Conservation (phyloP, 2,329 filamentous ascomycete genomes). For the Cryphonectria radicalis region DNA sequence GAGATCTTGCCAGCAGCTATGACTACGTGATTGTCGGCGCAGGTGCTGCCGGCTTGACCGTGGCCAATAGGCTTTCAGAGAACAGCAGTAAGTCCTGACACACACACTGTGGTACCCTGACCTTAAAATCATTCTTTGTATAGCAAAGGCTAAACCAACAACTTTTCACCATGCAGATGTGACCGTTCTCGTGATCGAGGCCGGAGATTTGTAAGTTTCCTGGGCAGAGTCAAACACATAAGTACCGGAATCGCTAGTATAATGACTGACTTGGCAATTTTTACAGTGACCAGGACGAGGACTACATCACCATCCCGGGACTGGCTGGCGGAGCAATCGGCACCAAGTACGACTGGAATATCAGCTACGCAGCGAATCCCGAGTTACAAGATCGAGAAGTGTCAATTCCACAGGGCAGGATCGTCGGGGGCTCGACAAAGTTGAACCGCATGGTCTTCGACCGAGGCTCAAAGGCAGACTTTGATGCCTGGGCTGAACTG, state of each 20-base stretch:
- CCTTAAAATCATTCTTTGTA: neutral
- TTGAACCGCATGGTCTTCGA: slow-evolving; percentile 39
- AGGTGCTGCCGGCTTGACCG: slow-evolving; percentile 32
- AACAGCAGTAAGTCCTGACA: slow-evolving; percentile 27
- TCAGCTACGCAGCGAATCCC: slow-evolving; percentile 27
- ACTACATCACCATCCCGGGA: slow-evolving; percentile 35
- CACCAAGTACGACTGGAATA: slow-evolving; percentile 38
- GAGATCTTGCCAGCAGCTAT: slow-evolving; percentile 20
- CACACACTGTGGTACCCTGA: neutral
- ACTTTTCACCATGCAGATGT: slow-evolving; percentile 25
- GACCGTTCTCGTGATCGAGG: slow-evolving; percentile 39
- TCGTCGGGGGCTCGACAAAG: slow-evolving; percentile 35
- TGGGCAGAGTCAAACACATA: slow-evolving; percentile 16
- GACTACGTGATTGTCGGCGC: slow-evolving; percentile 28
- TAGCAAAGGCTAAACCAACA: slow-evolving; percentile 16
- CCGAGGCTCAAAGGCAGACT: slow-evolving; percentile 35
- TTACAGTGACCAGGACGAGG: slow-evolving; percentile 30
- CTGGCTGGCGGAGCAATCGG: slow-evolving; percentile 33
- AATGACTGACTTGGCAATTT: neutral
- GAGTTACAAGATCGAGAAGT: slow-evolving; percentile 8
- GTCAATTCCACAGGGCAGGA: slow-evolving; percentile 31
- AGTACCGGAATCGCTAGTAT: slow-evolving; percentile 10
- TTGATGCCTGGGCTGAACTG: slow-evolving; percentile 36
- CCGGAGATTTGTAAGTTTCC: slow-evolving; percentile 27
- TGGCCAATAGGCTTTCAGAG: slow-evolving; percentile 36